phyloP scores from a whole-genome alignment of 306 rosid species.

The Citrullus amarus region DNA sequence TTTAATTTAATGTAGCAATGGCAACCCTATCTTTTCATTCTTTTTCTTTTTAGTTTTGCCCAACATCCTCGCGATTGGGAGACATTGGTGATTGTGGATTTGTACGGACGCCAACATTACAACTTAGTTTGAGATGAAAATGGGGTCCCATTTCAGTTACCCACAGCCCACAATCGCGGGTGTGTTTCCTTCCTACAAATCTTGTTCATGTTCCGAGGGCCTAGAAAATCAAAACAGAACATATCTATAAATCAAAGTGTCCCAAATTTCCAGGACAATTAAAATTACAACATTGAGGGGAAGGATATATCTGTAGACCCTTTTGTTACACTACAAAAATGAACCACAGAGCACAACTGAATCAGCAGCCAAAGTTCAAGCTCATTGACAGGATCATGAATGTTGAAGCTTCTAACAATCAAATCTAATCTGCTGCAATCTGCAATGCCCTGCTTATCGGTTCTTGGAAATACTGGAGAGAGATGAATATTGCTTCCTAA shows the following conservation, averaged over 20 bases:
- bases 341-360: neutral
- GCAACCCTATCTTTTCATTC: neutral
- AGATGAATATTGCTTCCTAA: constrained; percentile 85
- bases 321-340: neutral
- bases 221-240: neutral
- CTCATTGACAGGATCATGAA: neutral
- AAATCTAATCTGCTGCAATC: constrained; percentile 8
- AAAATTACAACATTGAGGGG: neutral
- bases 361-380: neutral
- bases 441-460: constrained; percentile 53
- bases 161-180: neutral
- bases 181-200: neutral
- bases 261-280: neutral
- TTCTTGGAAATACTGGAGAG: constrained; percentile 91
- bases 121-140: neutral
- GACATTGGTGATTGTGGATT: neutral
- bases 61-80: neutral
- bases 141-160: neutral
- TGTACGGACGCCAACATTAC: neutral
- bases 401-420: neutral
- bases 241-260: neutral
- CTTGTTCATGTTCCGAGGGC: neutral
- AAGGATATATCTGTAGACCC: neutral
- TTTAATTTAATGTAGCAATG: too few species aligned
- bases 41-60: neutral